These are phyloP conservation scores for Vachellia collinsii DNA, from an alignment of 306 rosid species.

Conservation along the genomic window DNA sequence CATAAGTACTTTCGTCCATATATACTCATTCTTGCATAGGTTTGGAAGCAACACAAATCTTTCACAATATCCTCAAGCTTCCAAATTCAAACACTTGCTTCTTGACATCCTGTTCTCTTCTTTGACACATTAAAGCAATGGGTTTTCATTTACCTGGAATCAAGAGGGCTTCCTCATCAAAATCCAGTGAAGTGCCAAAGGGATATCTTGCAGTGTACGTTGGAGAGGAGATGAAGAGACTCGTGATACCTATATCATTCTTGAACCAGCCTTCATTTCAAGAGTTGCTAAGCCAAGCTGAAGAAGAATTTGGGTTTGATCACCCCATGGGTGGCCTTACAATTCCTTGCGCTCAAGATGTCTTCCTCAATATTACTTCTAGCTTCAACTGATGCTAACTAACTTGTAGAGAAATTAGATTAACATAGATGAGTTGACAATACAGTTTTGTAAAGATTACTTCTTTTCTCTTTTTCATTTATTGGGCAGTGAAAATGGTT, in stretches of 20 bases:
- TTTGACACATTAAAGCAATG: slow-evolving; percentile 16
- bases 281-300: slow-evolving; percentile 31
- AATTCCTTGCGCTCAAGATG: slow-evolving; percentile 37
- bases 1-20: slow-evolving; percentile 13
- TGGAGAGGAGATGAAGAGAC: slow-evolving; percentile 39
- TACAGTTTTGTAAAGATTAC: not conserved
- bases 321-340: slow-evolving; percentile 45
- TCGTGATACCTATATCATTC: slow-evolving; percentile 39
- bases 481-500: not conserved
- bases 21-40: not conserved
- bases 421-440: not conserved
- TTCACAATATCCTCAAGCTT: not conserved
- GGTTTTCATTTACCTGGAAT: slow-evolving; percentile 27
- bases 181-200: slow-evolving; percentile 25
- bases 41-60: slow-evolving; percentile 19
- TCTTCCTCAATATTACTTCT: slow-evolving; percentile 31
- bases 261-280: slow-evolving; percentile 43
- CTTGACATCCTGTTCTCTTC: slow-evolving; percentile 5
- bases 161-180: not conserved
- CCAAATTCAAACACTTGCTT: not conserved
- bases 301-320: slow-evolving; percentile 37
- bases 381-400: not conserved
- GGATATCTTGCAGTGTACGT: slow-evolving; percentile 46
- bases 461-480: not conserved
- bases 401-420: not conserved